Conservation (phyloP, 2,329 filamentous ascomycete species). For the Aspergillus bombycis region DNA sequence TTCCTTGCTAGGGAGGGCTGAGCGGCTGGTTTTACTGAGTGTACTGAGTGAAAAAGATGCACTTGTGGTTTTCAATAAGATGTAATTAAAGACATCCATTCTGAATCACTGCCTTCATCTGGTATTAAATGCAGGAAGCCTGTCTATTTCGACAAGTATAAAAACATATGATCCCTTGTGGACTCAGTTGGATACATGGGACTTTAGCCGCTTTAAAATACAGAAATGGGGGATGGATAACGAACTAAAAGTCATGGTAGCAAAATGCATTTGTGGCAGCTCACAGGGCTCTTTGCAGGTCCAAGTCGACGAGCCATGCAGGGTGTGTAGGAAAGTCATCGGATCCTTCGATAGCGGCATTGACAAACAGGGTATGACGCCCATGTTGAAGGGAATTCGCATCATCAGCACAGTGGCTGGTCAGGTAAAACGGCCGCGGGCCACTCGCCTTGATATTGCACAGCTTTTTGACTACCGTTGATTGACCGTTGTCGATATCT, state of each 20-base stretch:
- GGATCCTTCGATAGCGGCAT: slow-evolving; percentile 58
- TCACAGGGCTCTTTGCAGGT: slow-evolving; percentile 33
- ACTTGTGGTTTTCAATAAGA: no score
- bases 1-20: no score
- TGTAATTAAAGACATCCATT: no score
- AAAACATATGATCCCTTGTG: not conserved
- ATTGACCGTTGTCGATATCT: slow-evolving; percentile 49
- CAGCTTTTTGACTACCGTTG: slow-evolving; percentile 36
- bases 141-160: not conserved
- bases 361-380: slow-evolving; percentile 62
- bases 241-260: no score
- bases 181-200: not conserved
- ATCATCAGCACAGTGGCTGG: slow-evolving; percentile 46
- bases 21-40: no score
- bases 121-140: not conserved
- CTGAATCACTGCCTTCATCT: no score
- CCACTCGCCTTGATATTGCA: slow-evolving; percentile 1
- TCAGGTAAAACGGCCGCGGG: slow-evolving; percentile 31
- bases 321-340: slow-evolving; percentile 41
- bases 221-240: not conserved
- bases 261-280: not conserved
- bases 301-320: slow-evolving; percentile 58
- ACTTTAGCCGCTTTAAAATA: not conserved
- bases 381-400: slow-evolving; percentile 39
- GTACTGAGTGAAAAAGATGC: no score